phyloP scores from a whole-genome alignment of 352 stramenopile species.

The Globisporangium paroecandrum region DNA sequence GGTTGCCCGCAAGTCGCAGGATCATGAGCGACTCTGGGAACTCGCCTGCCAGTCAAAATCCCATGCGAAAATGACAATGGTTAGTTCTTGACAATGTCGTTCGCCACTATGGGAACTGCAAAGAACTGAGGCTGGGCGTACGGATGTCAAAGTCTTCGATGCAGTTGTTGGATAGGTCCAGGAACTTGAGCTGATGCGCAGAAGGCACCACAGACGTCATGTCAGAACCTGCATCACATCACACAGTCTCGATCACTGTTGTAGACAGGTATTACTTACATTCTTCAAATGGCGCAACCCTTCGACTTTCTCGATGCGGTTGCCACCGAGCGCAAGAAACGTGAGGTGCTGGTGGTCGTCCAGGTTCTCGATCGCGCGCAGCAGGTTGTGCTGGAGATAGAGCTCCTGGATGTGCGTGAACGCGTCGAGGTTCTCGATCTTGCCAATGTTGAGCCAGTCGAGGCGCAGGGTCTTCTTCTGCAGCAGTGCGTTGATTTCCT shows the following conservation, averaged over 20 bases:
- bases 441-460: slow-evolving; percentile 67
- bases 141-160: slow-evolving; percentile 65
- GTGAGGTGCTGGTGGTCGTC: slow-evolving; percentile 52
- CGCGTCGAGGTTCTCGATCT: slow-evolving; percentile 74
- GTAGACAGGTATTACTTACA: slow-evolving; percentile 28
- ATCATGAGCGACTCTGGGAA: slow-evolving; percentile 56
- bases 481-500: slow-evolving; percentile 46
- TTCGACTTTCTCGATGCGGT: slow-evolving; percentile 59
- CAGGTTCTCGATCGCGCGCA: slow-evolving; percentile 58
- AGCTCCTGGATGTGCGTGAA: slow-evolving; percentile 73
- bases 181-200: slow-evolving; percentile 54
- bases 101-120: not conserved
- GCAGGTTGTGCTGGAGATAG: slow-evolving; percentile 76
- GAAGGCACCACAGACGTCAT: not conserved
- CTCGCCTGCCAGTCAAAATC: slow-evolving; percentile 23
- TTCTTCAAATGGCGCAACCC: slow-evolving; percentile 55
- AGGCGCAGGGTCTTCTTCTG: slow-evolving; percentile 55
- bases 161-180: slow-evolving; percentile 74
- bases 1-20: slow-evolving; percentile 50
- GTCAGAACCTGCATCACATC: not conserved
- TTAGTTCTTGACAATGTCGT: not conserved
- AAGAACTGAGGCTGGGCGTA: slow-evolving; percentile 14
- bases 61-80: not conserved
- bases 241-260: not conserved
- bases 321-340: slow-evolving; percentile 63